Evolutionary conservation across 345 rosid genomes (phyloP), one percentile per base, ranked within the genome.

Genomic region (Alliaria petiolata): DNA sequence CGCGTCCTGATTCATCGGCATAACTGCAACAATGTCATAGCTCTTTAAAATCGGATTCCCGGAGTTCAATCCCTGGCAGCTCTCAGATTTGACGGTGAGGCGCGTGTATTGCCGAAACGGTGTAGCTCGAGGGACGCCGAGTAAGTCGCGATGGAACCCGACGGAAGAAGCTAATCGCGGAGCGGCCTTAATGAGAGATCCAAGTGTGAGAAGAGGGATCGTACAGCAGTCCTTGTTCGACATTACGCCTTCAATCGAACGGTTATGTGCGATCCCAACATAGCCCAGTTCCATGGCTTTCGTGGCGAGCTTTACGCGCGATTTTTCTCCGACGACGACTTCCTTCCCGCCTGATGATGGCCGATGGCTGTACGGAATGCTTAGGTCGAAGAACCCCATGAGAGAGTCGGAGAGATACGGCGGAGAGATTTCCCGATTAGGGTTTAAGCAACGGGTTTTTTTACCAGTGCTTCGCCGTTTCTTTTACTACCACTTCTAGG

Each of bases 21-120:
- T 78, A 33, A 81, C 89, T 5, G 99, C 89, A 16, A 91, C 80
- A 51, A 95, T 43, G 77, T 91, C 98, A 60, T 91, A 95, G 50
- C 79, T 91, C 72, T 88, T 89, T 45, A 91, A 43, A 50, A 91
- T 40, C 5, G 85, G 87, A 64, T 95, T 95, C 9, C 87, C 93
- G 1, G 90, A 59, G 46, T 88, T 95, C 57, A 95, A 82, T 11
- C 78, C 81, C 67, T 78, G 88, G 16, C 84, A 74, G 14, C 54
- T 78, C 19, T 95, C 96, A 1, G 85, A 85, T 15, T 62, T 70
- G 60, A 95, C 87, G 0, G 95, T 88, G 71, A 91, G 79, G 65
- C 98, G 96, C 7, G 93, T 85, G 87, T 89, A 91, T 84, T 91
- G 97, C 34, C 96, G 88, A 83, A 88, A 89, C 57, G 97, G 85